A percentile compares a stretch with the other conserved stretches of the same genome.
These are phyloP conservation scores for Sequoiadendron giganteum DNA, from an alignment of 75 land plant genomes.

Conservation along the genomic window DNA sequence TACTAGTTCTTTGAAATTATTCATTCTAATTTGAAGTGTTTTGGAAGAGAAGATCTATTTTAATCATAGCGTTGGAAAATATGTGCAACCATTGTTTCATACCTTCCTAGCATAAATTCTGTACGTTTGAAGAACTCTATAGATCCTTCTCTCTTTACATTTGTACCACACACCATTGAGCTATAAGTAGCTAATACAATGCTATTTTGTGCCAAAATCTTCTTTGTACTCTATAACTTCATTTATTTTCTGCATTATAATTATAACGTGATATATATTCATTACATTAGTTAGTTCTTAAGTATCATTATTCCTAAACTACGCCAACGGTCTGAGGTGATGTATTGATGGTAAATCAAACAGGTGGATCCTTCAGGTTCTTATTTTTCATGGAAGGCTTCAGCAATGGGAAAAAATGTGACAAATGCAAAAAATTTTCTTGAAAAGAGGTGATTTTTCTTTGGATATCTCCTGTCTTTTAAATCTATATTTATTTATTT, in stretches of 20 bases:
- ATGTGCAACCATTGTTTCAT: background rate
- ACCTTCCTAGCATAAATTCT: background rate
- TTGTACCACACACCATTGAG: background rate
- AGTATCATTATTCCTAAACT: background rate
- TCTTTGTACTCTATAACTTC: background rate
- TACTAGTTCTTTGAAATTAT: background rate
- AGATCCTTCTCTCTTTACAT: background rate
- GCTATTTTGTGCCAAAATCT: background rate
- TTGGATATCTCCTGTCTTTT: background rate
- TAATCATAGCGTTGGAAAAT: background rate
- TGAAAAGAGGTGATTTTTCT: constrained; percentile 75
- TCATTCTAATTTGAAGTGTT: background rate
- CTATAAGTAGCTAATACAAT: background rate
- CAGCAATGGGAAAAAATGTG: constrained; percentile 98
- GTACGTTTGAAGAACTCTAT: background rate
- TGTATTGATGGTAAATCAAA: background rate
- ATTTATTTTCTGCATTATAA: background rate
- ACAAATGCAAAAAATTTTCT: constrained; percentile 99
- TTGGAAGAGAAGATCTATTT: background rate
- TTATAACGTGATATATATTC: background rate
- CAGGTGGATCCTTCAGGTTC: constrained; percentile 99
- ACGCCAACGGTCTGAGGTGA: background rate
- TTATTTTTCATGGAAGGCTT: constrained; percentile 99
- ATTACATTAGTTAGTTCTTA: background rate
- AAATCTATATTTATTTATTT: background rate